Evolutionary conservation across 805 yeast genomes (phyloP), one percentile per base, ranked within the genome.

Genomic region (Jamesozyma gamospora): DNA sequence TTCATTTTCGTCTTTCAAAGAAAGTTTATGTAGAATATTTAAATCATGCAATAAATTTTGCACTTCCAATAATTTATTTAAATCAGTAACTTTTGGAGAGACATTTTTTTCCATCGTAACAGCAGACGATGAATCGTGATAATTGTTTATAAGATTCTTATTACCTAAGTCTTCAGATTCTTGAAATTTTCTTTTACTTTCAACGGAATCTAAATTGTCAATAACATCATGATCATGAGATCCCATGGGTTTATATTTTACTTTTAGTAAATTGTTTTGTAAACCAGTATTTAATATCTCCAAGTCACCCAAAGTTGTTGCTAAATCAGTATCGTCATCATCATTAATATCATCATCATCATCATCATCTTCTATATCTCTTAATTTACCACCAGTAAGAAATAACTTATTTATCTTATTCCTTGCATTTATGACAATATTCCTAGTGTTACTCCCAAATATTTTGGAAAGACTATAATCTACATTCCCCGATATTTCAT

Each of bases 21-120:
- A 48, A 18, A 55, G 32, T 4, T 41, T 31, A 32, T 53, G 56
- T 14, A 58, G 48, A 32, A 47, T 44, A 29, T 41, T 48, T 14
- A 52, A 30, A 4, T 51, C 45, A 26, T 34, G 35, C 9, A 51
- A 32, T 11, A 53, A 15, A 13, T 26, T 19, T 33, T 45, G 43
- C 28, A 54, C 28, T 28, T 42, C 41, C n/a, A 27, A 24, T 25
- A 51, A 37, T 31, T 39, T 44, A 10, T 13, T 16, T 8, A 14
- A 19, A 8, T 34, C 16, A 9, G 27, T 11, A 14, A 12, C 18
- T 7, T 40, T 35, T 15, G 17, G 10, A 6, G 5, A 14, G 10
- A n/a, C 18, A 4, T 14, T 8, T 21, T 8, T 21, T 21, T 21
- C 8, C 24, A 21, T 21, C 24, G 8, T 21, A 8, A 21, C 24